Evolutionary conservation across 106 monocot genomes (phyloP), one percentile per base, ranked within the genome.

Genomic region (Dioscorea dumetorum): DNA sequence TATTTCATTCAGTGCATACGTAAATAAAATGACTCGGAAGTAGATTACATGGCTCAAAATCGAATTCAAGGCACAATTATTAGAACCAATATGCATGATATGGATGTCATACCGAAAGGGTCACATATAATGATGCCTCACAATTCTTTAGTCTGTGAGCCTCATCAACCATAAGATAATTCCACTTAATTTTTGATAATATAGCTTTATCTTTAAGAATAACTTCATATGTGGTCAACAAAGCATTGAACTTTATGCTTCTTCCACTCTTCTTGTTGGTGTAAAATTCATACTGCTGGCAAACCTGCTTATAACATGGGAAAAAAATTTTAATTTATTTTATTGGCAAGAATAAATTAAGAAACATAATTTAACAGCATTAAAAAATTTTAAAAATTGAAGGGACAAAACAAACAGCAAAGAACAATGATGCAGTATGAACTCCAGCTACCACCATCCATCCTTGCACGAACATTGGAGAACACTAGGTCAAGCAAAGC

Each of bases 161-260:
- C 67, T 99, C 97, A 81, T 99, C 97, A 75, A 99, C 97, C 97
- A 99, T 99, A 67, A 99, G 76, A 76, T 99, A 99, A 72, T 76
- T 99, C 97, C 97, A 99, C 65, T 74, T 89, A 57, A 93, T 83
- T 76, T 99, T 93, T 50, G 97, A 92, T 41, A 99, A 72, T 58
- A 77, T 74, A 66, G 71, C 76, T 85, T 87, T 99, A 67, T 99
- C 97, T 71, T 99, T 99, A 66, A 99, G 70, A 67, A 99, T 81
- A 57, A 99, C 93, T 86, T 99, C 97, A 81, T 99, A 99, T 75
- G 97, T 99, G n/a, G 93, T 93, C 67, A 99, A 70, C 62, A 99
- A 70, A 54, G 90, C 58, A 78, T 99, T 78, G 22, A 99, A 99
- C 70, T 93, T 99, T 48, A 78, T 90, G 49, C 58, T 65, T 73